These are phyloP conservation scores for Hypholoma sublateritium DNA, from an alignment of 768 basidiomycete genomes.

Conservation along the genomic window DNA sequence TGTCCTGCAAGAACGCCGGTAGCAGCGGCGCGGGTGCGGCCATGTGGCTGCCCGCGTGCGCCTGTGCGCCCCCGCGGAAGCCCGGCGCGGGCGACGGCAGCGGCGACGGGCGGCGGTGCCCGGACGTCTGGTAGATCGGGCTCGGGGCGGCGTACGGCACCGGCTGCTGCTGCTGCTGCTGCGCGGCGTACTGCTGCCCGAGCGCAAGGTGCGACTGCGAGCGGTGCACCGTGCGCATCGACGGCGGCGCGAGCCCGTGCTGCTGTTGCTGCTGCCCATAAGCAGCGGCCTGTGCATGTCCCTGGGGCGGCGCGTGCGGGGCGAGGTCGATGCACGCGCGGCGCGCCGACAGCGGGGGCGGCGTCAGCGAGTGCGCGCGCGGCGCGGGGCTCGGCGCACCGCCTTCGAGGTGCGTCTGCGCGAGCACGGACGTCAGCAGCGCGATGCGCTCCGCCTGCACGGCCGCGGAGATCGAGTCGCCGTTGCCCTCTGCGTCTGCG, in stretches of 20 bases:
- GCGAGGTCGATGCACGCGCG: background rate
- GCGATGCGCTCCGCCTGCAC: conserved; percentile 86
- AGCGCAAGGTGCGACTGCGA: conserved; percentile 53
- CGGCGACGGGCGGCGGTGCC: conserved; percentile 39
- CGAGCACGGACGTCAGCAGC: conserved; percentile 71
- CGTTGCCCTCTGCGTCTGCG: conserved; percentile 83
- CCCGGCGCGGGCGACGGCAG: background rate
- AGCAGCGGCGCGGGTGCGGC: conserved; percentile 54
- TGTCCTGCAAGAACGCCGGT: conserved; percentile 78
- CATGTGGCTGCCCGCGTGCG: conserved; percentile 19
- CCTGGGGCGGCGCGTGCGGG: background rate
- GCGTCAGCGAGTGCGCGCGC: conserved; percentile 46
- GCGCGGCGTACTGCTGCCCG: conserved; percentile 36
- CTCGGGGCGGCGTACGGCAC: conserved; percentile 26
- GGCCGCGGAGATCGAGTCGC: conserved; percentile 81
- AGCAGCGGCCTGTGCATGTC: too few species aligned
- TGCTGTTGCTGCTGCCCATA: too few species aligned
- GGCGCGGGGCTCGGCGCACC: background rate
- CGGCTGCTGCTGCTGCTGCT: background rate
- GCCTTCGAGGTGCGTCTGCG: conserved; percentile 44
- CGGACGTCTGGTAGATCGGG: conserved; percentile 76
- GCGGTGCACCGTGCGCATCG: conserved; percentile 40
- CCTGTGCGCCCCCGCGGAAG: background rate
- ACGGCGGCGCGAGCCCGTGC: background rate
- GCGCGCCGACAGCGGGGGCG: conserved; percentile 35